Percentiles rank a stretch among this genome's conserved stretches.
phyloP scores from a whole-genome alignment of 2,329 filamentous ascomycete species.

The Neurospora crassa region DNA sequence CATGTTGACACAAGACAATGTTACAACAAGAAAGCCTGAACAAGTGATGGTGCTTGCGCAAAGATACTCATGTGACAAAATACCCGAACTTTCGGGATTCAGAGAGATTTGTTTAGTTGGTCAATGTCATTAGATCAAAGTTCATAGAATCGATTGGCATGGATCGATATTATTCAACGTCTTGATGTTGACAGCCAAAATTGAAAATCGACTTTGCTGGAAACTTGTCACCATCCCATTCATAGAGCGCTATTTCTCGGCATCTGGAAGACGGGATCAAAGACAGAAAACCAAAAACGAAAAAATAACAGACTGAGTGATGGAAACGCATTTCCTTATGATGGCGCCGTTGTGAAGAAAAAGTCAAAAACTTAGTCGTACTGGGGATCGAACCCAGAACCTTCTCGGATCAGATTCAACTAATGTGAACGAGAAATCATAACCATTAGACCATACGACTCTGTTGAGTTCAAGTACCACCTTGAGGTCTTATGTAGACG shows the following conservation, averaged over 20 bases:
- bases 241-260: too few species aligned
- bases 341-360: not conserved
- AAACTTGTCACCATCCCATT: not conserved
- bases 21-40: not conserved
- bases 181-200: too few species aligned
- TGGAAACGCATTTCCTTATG: too few species aligned
- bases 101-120: not conserved
- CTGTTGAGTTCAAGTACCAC: not conserved
- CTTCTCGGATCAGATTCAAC: not conserved
- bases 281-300: not conserved
- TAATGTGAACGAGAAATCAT: constrained; percentile 6
- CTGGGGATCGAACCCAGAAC: not conserved
- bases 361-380: not conserved
- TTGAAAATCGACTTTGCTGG: not conserved
- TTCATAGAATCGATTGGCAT: too few species aligned
- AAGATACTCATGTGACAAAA: not conserved
- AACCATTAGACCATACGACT: constrained; percentile 9
- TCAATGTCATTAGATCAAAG: too few species aligned
- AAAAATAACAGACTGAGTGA: not conserved
- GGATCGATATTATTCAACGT: too few species aligned
- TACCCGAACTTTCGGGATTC: not conserved
- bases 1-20: not conserved
- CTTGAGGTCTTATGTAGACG: not conserved
- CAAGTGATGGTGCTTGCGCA: not conserved
- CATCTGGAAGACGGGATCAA: not conserved